A percentile compares a stretch with the other conserved stretches of the same genome.
Evolutionary conservation across 2,329 filamentous ascomycete species (phyloP).

Genomic region (Ceratocystiopsis minuta): DNA sequence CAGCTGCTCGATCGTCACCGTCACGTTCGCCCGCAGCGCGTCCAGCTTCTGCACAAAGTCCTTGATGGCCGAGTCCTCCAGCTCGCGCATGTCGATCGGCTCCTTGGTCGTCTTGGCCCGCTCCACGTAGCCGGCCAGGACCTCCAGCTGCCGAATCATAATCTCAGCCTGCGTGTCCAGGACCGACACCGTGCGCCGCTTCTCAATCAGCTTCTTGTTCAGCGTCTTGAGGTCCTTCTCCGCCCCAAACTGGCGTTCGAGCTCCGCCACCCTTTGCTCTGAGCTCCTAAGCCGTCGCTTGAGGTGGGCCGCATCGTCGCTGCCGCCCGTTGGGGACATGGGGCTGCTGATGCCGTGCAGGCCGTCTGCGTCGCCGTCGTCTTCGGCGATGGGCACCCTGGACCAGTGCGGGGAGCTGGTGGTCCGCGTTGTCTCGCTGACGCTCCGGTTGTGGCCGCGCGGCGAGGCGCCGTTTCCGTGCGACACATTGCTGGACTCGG

Average conservation of each 20-base stretch:
- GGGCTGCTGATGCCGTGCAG: conserved; percentile 53
- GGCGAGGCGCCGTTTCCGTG: conserved; percentile 13
- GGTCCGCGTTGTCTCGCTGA: conserved; percentile 48
- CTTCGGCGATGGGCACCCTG: conserved; percentile 44
- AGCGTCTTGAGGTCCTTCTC: conserved; percentile 54
- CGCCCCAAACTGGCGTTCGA: conserved; percentile 58
- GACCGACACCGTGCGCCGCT: conserved; percentile 87
- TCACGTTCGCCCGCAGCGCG: conserved; percentile 40
- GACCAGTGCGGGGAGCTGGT: conserved; percentile 52
- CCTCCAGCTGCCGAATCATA: conserved; percentile 79
- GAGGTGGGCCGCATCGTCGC: conserved; percentile 45
- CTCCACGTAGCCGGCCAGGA: conserved; percentile 75
- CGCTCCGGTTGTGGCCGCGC: conserved; percentile 37
- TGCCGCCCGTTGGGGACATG: conserved; percentile 36
- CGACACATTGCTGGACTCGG: conserved; percentile 30
- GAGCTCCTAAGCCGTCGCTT: conserved; percentile 64
- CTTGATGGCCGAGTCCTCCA: conserved; percentile 83
- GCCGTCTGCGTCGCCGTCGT: conserved; percentile 22
- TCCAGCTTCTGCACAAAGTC: conserved; percentile 66
- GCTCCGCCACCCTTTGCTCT: conserved; percentile 69
- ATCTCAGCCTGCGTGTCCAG: conserved; percentile 90
- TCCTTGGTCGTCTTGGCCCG: conserved; percentile 68
- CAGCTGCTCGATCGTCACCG: conserved; percentile 38
- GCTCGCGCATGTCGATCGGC: conserved; percentile 59
- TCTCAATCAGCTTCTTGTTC: conserved; percentile 77